Percentiles rank a stretch among this genome's conserved stretches.
Conservation (phyloP, 306 rosid genomes). For the Citrullus amarus region DNA sequence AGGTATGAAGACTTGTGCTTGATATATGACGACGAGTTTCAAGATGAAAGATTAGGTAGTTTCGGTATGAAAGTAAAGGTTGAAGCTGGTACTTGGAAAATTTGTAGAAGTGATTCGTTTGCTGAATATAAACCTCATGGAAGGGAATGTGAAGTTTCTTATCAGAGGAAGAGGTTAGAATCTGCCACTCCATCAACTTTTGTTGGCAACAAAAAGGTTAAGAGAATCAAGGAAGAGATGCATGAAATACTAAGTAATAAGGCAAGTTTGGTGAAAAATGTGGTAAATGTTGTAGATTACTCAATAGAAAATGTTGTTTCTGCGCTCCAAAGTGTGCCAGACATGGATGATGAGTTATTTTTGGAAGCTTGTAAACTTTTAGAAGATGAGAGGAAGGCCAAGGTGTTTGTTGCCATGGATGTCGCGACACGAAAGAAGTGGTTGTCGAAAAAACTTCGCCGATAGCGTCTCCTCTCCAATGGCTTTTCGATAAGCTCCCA, state of each 20-base stretch:
- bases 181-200: constrained; percentile 16
- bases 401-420: constrained; percentile 49
- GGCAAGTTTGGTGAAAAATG: neutral
- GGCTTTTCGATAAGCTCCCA: neutral
- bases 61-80: neutral
- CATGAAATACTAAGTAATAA: constrained; percentile 17
- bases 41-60: neutral
- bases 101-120: neutral
- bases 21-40: constrained; percentile 7
- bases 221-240: constrained; percentile 14
- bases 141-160: constrained; percentile 12
- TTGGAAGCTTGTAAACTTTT: constrained; percentile 43
- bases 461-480: constrained; percentile 5
- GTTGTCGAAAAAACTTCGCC: constrained; percentile 29
- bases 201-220: constrained; percentile 12
- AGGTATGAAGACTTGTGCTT: constrained; percentile 21
- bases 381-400: constrained; percentile 43
- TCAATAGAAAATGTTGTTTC: constrained; percentile 38
- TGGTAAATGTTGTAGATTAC: constrained; percentile 10
- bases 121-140: neutral
- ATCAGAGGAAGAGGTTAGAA: constrained; percentile 21
- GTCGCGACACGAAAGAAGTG: constrained; percentile 30
- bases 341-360: constrained; percentile 38
- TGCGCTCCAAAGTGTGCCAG: constrained; percentile 45
- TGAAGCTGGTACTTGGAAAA: neutral